Conservation (phyloP, 352 stramenopile species). For the Heterotrichella gracilis region DNA sequence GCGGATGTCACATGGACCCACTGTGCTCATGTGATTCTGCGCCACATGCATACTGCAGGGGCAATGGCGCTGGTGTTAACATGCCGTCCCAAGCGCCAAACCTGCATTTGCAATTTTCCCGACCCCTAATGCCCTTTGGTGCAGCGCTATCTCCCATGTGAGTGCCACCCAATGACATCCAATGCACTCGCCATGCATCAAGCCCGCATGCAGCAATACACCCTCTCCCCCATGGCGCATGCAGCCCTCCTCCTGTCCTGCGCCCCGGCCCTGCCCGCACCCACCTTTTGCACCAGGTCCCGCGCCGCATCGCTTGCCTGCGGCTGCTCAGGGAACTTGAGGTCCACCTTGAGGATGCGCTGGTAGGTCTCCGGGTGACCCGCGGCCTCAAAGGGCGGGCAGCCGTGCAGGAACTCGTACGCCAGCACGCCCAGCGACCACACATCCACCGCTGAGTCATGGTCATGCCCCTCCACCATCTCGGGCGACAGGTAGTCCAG, state of each 20-base stretch:
- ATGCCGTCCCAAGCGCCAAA: too few relatives aligned
- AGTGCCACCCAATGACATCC: too few relatives aligned
- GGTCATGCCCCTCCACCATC: constrained; percentile 87
- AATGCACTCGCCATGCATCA: too few relatives aligned
- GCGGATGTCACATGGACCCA: too few relatives aligned
- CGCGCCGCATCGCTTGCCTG: constrained; percentile 52
- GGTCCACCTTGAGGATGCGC: constrained; percentile 67
- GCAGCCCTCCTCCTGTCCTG: neutral
- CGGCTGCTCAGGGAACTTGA: constrained; percentile 65
- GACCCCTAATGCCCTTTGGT: too few relatives aligned
- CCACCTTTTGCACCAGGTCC: constrained; percentile 53
- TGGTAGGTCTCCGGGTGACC: constrained; percentile 77
- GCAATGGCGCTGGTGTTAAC: too few relatives aligned
- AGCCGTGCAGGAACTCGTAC: constrained; percentile 88
- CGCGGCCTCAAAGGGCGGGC: constrained; percentile 81
- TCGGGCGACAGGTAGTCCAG: constrained; percentile 94
- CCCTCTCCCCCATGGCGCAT: too few relatives aligned
- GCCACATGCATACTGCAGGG: too few relatives aligned
- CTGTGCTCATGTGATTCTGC: too few relatives aligned
- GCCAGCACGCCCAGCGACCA: constrained; percentile 90
- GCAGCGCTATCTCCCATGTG: too few relatives aligned
- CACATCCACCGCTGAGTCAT: constrained; percentile 88
- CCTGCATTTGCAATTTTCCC: too few relatives aligned
- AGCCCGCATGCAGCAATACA: too few relatives aligned
- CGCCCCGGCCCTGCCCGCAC: neutral